Percentiles rank a stretch among this genome's conserved stretches.
These are phyloP conservation scores for Paramarasmius palmivorus DNA, from an alignment of 1,284 basidiomycete species.

Conservation along the genomic window DNA sequence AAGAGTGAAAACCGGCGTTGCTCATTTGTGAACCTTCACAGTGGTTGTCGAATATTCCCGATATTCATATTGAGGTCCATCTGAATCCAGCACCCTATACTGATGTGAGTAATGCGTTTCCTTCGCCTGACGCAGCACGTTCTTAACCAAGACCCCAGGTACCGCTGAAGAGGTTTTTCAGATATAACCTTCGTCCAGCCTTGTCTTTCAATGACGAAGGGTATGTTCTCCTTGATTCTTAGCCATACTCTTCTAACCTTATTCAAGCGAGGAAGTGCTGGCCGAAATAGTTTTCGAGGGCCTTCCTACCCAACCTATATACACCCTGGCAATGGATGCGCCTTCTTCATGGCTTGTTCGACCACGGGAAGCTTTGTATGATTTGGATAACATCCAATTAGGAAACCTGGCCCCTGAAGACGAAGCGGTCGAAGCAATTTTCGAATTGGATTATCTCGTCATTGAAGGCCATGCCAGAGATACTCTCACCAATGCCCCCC, in stretches of 20 bases:
- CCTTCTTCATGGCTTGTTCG: slow-evolving; percentile 91
- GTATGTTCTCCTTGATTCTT: slow-evolving; percentile 39
- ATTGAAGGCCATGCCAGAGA: slow-evolving; percentile 95
- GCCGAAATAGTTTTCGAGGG: slow-evolving; percentile 52
- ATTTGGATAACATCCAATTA: slow-evolving; percentile 95
- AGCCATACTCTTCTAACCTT: not conserved
- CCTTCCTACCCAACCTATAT: slow-evolving; percentile 72
- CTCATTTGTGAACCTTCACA: slow-evolving; percentile 21
- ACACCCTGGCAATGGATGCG: slow-evolving; percentile 90
- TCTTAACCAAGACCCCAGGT: slow-evolving; percentile 48
- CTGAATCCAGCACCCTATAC: slow-evolving; percentile 68
- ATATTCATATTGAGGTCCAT: slow-evolving; percentile 71
- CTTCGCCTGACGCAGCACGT: slow-evolving; percentile 13
- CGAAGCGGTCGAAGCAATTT: slow-evolving; percentile 75
- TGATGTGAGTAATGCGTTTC: slow-evolving; percentile 51
- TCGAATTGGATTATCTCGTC: slow-evolving; percentile 89
- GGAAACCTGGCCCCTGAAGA: slow-evolving; percentile 61
- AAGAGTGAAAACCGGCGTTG: not conserved
- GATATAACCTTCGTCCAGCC: slow-evolving; percentile 65
- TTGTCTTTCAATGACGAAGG: slow-evolving; percentile 73
- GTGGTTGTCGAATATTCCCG: slow-evolving; percentile 63
- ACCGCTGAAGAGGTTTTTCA: slow-evolving; percentile 94
- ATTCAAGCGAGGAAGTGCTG: slow-evolving; percentile 51
- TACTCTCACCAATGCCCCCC: slow-evolving; percentile 56
- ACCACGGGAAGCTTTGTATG: slow-evolving; percentile 85